These are phyloP conservation scores for Schizochytrium sp. DNA, from an alignment of 108 stramenopile species.

Conservation along the genomic window DNA sequence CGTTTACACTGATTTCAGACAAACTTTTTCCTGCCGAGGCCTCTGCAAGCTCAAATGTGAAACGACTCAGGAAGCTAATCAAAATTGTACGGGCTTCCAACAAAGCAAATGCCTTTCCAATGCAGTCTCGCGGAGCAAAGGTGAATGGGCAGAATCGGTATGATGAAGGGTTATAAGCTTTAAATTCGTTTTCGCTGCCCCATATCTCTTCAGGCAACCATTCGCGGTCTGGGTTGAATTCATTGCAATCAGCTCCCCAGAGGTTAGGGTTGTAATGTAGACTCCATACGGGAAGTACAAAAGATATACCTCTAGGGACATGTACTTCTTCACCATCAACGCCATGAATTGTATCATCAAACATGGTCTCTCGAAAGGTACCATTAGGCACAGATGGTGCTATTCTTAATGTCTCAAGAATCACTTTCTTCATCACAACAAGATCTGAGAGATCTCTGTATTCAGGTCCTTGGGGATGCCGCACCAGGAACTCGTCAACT, in stretches of 20 bases:
- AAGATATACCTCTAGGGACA: conserved; percentile 25
- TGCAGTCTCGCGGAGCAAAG: conserved; percentile 53
- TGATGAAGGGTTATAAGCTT: conserved; percentile 32
- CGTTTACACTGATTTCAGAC: conserved; percentile 50
- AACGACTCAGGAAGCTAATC: background rate
- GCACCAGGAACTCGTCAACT: conserved; percentile 18
- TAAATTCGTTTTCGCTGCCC: conserved; percentile 27
- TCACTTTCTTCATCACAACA: conserved; percentile 15
- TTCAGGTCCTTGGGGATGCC: background rate
- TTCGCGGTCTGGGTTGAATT: conserved; percentile 35
- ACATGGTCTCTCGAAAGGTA: conserved; percentile 34
- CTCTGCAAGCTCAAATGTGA: background rate
- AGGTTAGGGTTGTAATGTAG: conserved; percentile 41
- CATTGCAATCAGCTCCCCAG: background rate
- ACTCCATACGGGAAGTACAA: conserved; percentile 43
- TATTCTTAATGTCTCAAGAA: conserved; percentile 14
- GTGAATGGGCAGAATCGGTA: conserved; percentile 56
- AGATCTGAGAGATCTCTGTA: conserved; percentile 14
- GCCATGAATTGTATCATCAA: conserved; percentile 29
- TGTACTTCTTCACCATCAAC: background rate
- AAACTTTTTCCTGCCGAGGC: background rate
- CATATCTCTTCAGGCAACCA: conserved; percentile 53
- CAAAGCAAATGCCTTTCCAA: conserved; percentile 25
- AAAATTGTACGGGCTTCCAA: conserved; percentile 31
- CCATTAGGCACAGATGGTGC: conserved; percentile 60